These are phyloP conservation scores for Tolypocladium tundrense DNA, from an alignment of 2,329 filamentous ascomycete genomes.

Conservation along the genomic window DNA sequence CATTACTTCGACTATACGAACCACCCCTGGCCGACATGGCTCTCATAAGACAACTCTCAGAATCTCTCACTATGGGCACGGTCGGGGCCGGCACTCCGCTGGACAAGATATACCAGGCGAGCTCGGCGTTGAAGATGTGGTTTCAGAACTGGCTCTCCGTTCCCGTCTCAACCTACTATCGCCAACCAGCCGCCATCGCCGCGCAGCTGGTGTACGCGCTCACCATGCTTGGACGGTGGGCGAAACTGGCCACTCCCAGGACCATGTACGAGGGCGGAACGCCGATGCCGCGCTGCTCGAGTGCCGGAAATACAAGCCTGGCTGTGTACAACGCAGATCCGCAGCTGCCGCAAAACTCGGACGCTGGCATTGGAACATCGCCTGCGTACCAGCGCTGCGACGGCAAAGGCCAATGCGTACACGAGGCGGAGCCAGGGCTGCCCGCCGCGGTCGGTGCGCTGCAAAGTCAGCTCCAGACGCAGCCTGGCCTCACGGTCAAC, in stretches of 20 bases:
- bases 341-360: constrained; percentile 6
- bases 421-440: constrained; percentile 26
- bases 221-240: constrained; percentile 40
- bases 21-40: constrained; percentile 32
- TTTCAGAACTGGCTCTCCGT: constrained; percentile 38
- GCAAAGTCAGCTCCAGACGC: constrained; percentile 28
- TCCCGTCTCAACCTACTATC: constrained; percentile 30
- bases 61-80: constrained; percentile 28
- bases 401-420: constrained; percentile 8
- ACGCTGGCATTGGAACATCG: neutral
- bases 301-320: constrained; percentile 8
- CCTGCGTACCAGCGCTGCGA: constrained; percentile 1
- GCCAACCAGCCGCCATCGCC: constrained; percentile 33
- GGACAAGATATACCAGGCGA: constrained; percentile 39
- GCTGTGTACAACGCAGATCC: constrained; percentile 14
- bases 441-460: constrained; percentile 29
- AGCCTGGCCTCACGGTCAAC: constrained; percentile 34
- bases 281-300: constrained; percentile 15
- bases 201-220: constrained; percentile 39
- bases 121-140: constrained; percentile 34
- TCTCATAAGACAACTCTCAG: constrained; percentile 30
- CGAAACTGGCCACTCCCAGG: constrained; percentile 31
- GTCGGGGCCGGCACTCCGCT: constrained; percentile 30
- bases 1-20: constrained; percentile 34
- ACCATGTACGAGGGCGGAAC: constrained; percentile 13